These are phyloP conservation scores for Furcasterigmium sp. DNA, from an alignment of 2,329 filamentous ascomycete genomes.

Conservation along the genomic window DNA sequence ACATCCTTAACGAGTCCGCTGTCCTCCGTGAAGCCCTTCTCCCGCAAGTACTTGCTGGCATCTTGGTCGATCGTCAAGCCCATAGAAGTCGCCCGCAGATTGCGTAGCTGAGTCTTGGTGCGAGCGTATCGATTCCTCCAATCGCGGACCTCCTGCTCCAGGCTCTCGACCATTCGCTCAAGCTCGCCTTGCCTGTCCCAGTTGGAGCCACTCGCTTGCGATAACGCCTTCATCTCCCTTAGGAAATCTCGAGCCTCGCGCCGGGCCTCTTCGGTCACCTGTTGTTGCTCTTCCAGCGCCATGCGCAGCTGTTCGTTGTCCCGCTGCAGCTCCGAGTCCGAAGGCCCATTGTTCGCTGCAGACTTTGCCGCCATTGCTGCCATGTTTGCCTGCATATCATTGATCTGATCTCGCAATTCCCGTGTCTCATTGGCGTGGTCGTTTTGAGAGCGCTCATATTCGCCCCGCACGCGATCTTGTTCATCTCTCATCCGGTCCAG, in stretches of 20 bases:
- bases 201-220: slow-evolving; percentile 70
- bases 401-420: slow-evolving; percentile 59
- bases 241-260: slow-evolving; percentile 79
- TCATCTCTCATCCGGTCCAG: slow-evolving; percentile 68
- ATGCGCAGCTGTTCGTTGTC: slow-evolving; percentile 66
- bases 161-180: slow-evolving; percentile 64
- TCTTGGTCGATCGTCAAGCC: slow-evolving; percentile 67
- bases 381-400: slow-evolving; percentile 35
- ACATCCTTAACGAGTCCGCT: slow-evolving; percentile 83
- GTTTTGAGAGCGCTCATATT: slow-evolving; percentile 67
- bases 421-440: slow-evolving; percentile 61
- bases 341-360: slow-evolving; percentile 16
- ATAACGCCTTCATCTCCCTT: slow-evolving; percentile 82
- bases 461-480: slow-evolving; percentile 67
- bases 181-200: slow-evolving; percentile 80
- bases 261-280: slow-evolving; percentile 81
- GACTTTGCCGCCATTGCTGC: slow-evolving; percentile 11
- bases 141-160: slow-evolving; percentile 79
- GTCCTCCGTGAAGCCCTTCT: slow-evolving; percentile 62
- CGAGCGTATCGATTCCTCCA: slow-evolving; percentile 90
- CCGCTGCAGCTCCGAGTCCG: slow-evolving; percentile 51
- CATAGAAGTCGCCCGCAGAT: slow-evolving; percentile 73
- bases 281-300: slow-evolving; percentile 67
- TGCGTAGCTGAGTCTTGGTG: slow-evolving; percentile 80
- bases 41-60: slow-evolving; percentile 59